These are phyloP conservation scores for Chaetomiaceae sp. DNA, from an alignment of 2,329 filamentous ascomycete species.

Conservation along the genomic window DNA sequence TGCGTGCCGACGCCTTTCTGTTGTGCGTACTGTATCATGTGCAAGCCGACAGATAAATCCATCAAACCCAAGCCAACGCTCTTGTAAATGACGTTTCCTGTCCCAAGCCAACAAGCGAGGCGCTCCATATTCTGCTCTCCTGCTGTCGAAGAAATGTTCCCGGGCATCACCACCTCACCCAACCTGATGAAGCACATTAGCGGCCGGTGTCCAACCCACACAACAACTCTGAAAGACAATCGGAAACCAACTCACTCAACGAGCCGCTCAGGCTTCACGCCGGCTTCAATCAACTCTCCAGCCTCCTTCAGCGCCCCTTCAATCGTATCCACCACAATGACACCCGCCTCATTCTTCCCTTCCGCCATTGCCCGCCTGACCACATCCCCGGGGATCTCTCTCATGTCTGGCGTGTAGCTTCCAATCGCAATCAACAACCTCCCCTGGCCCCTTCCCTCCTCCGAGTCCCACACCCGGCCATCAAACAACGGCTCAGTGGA, in stretches of 20 bases:
- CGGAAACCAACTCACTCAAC: slow-evolving; percentile 57
- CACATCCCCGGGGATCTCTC: slow-evolving; percentile 74
- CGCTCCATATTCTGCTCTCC: slow-evolving; percentile 29
- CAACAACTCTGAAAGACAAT: background rate
- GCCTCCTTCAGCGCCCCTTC: slow-evolving; percentile 66
- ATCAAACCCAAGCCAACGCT: slow-evolving; percentile 61
- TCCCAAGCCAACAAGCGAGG: slow-evolving; percentile 50
- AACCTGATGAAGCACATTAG: slow-evolving; percentile 43
- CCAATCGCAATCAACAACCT: slow-evolving; percentile 68
- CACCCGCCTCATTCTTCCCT: slow-evolving; percentile 39
- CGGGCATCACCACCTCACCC: slow-evolving; percentile 67
- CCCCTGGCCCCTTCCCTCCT: slow-evolving; percentile 63
- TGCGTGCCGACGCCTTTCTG: slow-evolving; percentile 48
- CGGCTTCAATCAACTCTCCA: slow-evolving; percentile 78
- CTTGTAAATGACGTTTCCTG: slow-evolving; percentile 63
- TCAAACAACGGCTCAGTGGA: slow-evolving; percentile 71
- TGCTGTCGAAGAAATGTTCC: background rate
- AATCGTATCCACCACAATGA: slow-evolving; percentile 57
- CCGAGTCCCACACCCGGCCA: slow-evolving; percentile 61
- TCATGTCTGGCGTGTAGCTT: slow-evolving; percentile 65
- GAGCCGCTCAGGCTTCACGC: slow-evolving; percentile 65
- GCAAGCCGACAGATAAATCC: slow-evolving; percentile 57
- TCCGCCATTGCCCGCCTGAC: slow-evolving; percentile 52
- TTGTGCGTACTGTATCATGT: slow-evolving; percentile 50
- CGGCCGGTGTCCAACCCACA: background rate